phyloP scores from a whole-genome alignment of 2,329 filamentous ascomycete species.

The Chaetomium sp. region DNA sequence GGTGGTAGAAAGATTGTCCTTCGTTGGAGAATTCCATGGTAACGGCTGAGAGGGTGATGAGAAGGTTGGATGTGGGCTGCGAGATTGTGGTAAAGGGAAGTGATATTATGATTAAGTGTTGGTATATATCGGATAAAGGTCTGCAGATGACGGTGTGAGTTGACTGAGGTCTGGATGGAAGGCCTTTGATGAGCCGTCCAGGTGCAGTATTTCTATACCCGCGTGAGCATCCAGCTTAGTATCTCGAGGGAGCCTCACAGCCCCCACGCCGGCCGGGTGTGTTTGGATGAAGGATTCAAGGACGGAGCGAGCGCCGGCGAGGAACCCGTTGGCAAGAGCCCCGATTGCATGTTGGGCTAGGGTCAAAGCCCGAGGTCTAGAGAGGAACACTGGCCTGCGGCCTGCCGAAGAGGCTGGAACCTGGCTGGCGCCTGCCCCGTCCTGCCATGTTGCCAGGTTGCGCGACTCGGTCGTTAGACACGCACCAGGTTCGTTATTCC shows the following conservation, averaged over 20 bases:
- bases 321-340: neutral
- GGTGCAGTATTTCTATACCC: neutral
- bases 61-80: too few species aligned
- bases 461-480: too few species aligned
- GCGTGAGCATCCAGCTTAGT: neutral
- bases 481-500: neutral
- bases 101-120: neutral
- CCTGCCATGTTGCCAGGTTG: neutral
- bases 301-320: neutral
- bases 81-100: neutral
- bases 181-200: neutral
- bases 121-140: neutral
- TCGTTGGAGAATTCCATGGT: constrained; percentile 29
- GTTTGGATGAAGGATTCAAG: constrained; percentile 2
- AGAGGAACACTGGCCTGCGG: neutral
- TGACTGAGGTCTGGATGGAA: neutral
- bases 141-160: neutral
- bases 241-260: neutral
- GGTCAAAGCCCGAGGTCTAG: neutral
- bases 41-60: neutral
- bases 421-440: neutral
- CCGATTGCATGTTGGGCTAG: neutral
- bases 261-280: neutral
- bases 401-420: neutral
- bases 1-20: constrained; percentile 30